Evolutionary conservation across 305 asterid genomes (phyloP).

Genomic region (Monarda citriodora): DNA sequence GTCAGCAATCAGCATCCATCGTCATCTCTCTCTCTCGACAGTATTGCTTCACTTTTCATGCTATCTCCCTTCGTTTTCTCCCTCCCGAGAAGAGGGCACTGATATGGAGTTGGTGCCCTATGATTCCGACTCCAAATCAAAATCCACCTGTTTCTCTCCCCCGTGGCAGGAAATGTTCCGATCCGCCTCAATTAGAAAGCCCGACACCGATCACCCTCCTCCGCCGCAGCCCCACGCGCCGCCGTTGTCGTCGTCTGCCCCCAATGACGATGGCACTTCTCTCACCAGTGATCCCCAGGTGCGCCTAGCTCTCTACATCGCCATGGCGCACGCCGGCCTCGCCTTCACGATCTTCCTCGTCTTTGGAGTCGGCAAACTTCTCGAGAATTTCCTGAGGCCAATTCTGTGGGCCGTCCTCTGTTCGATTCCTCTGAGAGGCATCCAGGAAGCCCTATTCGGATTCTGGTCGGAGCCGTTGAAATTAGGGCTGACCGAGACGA

Average conservation of each 20-base stretch:
- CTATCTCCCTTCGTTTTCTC: not conserved
- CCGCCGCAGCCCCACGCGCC: conserved; percentile 27
- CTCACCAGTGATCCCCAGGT: conserved; percentile 84
- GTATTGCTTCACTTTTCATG: not conserved
- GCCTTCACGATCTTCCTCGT: conserved; percentile 66
- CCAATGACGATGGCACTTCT: conserved; percentile 23
- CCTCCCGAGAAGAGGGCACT: not conserved
- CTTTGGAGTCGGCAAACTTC: conserved; percentile 76
- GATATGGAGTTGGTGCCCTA: conserved; percentile 67
- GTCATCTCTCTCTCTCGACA: not conserved
- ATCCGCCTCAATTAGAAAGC: conserved; percentile 86
- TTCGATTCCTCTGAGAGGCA: conserved; percentile 88
- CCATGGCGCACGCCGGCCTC: conserved; percentile 97
- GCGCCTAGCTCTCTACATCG: conserved; percentile 89
- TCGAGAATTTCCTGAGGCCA: conserved; percentile 83
- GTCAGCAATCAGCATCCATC: no score
- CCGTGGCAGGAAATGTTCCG: conserved; percentile 98
- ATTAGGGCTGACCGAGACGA: conserved; percentile 92
- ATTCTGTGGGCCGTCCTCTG: conserved; percentile 94
- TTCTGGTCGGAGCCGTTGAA: conserved; percentile 92
- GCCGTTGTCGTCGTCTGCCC: conserved; percentile 6
- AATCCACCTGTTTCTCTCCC: conserved; percentile 36
- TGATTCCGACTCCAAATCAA: conserved; percentile 60
- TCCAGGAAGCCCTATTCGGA: conserved; percentile 81
- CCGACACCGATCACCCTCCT: conserved; percentile 43